Evolutionary conservation across 139 green algal species (phyloP).

Genomic region (Chlamydomonas sp.): DNA sequence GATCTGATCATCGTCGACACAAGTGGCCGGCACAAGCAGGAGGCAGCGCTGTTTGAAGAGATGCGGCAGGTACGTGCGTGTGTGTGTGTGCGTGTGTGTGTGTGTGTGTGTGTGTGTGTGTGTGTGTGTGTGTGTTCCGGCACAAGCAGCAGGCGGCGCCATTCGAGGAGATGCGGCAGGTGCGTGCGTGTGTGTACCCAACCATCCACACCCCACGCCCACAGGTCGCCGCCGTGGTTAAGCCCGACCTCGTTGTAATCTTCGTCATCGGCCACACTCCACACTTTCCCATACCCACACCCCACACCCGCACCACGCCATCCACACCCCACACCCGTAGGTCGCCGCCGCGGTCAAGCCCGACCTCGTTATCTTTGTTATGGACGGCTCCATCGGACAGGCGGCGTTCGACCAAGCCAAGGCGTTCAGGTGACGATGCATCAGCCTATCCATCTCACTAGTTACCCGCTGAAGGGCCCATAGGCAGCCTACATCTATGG

Average conservation of each 20-base stretch:
- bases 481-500: too few relatives aligned
- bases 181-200: too few relatives aligned
- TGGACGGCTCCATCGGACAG: slow-evolving; percentile 97
- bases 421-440: slow-evolving; percentile 90
- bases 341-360: slow-evolving; percentile 63
- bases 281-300: neutral
- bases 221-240: slow-evolving; percentile 48
- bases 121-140: too few relatives aligned
- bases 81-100: too few relatives aligned
- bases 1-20: slow-evolving; percentile 99
- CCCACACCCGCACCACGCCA: slow-evolving; percentile 11
- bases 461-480: neutral
- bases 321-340: too few relatives aligned
- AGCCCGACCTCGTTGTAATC: slow-evolving; percentile 81
- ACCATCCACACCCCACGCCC: too few relatives aligned
- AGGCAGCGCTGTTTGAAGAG: slow-evolving; percentile 97
- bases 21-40: slow-evolving; percentile 92
- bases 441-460: neutral
- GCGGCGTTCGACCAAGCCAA: slow-evolving; percentile 94
- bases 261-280: too few relatives aligned
- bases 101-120: too few relatives aligned
- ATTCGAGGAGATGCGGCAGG: slow-evolving; percentile 97
- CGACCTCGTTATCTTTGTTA: slow-evolving; percentile 94
- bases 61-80: slow-evolving; percentile 77
- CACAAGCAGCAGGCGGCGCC: slow-evolving; percentile 95